Conservation (phyloP, 768 basidiomycete species). For the Filobasidium wieringae region DNA sequence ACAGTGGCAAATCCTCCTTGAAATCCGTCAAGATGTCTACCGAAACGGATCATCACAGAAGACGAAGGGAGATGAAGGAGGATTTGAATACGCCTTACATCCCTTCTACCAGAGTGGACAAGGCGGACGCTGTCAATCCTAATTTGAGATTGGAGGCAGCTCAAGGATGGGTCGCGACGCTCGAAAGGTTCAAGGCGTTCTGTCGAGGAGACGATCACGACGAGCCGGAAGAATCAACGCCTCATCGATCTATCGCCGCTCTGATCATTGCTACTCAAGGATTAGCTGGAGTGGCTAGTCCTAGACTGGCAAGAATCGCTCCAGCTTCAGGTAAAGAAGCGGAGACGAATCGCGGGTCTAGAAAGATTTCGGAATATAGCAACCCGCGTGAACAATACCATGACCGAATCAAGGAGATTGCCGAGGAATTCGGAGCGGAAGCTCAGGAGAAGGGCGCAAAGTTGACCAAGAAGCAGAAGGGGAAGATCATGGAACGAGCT, state of each 20-base stretch:
- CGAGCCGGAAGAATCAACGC: constrained; percentile 4
- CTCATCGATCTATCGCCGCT: constrained; percentile 19
- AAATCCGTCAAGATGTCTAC: not conserved
- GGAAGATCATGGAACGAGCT: constrained; percentile 5
- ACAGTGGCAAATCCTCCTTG: not conserved
- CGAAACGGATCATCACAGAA: not conserved
- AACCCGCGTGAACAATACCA: constrained; percentile 20
- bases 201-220: not conserved
- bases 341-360: constrained; percentile 19
- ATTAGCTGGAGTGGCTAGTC: constrained; percentile 19
- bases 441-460: constrained; percentile 14
- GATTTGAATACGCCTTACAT: constrained; percentile 28
- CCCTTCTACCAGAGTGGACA: constrained; percentile 15
- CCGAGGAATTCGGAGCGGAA: constrained; percentile 5
- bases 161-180: constrained; percentile 8
- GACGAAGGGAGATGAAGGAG: constrained; percentile 19
- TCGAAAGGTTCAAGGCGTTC: not conserved
- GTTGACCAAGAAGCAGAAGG: constrained; percentile 2
- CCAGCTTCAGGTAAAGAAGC: constrained; percentile 19
- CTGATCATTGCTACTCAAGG: constrained; percentile 21
- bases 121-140: constrained; percentile 16
- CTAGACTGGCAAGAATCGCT: constrained; percentile 21
- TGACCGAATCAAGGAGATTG: constrained; percentile 5
- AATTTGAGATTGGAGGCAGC: constrained; percentile 13
- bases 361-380: constrained; percentile 16